Base-by-base conservation (phyloP, 768 basidiomycete species). In the Phaeotremella fagi region DNA sequence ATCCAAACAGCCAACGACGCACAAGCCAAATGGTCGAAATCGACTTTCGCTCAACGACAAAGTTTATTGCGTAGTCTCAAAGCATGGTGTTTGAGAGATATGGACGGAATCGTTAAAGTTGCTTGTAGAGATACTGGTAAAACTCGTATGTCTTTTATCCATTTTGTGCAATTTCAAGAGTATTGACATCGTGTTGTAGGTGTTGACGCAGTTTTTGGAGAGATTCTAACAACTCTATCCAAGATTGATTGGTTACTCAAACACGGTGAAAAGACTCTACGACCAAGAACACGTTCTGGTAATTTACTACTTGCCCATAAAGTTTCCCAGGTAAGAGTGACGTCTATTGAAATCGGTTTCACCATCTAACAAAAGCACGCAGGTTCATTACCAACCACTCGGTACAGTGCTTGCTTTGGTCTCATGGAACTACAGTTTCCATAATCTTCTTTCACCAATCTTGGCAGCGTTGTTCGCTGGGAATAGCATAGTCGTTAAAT, bases 121-220 rank as follows among this genome's bases (percentile, higher is more conserved):
- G 89, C 89, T 22, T 90, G 88, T 70, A 80, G 94, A 27, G 94
- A 99, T 74, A 90, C 90, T 0, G 94, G 94, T 36, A 99, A 98
- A 80, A 97, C 92, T 20, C 61, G 74, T 74, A 28, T 41, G 69
- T 62, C 9, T 4, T 15, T 36, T 7, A 52, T 26, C 45, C 54
- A 25, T 18, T 24, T 24, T 33, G 23, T 23, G 48, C 35, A 29
- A 6, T 15, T 7, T 37, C 25, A 14, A 37, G 2, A 24, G 20
- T 3, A 3, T 3, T 18, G 16, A 22, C 45, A 27, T 18, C 24
- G 5, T 41, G 22, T 23, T 47, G 23, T 59, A 95, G 92, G 92
- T 72, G 80, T 98, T 55, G 94, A 98, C 64, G 91, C 92, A 27
- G 85, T 88, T 1, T 79, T 99, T 35, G 95, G 95, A 29, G 95